A percentile compares a stretch with the other conserved stretches of the same genome.
Conservation (phyloP, 2,329 filamentous ascomycete species). For the Colletotrichum higginsianum region DNA sequence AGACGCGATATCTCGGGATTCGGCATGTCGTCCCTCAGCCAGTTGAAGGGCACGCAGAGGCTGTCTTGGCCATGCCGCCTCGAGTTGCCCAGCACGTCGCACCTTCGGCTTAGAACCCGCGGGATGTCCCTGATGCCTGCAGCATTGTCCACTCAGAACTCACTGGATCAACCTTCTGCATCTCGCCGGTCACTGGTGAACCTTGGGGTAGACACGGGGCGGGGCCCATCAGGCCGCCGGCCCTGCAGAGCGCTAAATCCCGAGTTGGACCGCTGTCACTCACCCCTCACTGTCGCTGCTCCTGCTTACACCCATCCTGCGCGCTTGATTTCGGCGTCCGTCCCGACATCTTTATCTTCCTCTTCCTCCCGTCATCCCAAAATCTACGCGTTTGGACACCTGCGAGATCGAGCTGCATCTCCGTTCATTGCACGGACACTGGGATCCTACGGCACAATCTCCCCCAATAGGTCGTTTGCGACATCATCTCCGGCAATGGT, state of each 20-base stretch:
- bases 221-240: slow-evolving; percentile 34
- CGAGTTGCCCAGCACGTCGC: slow-evolving; percentile 6
- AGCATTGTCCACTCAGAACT: not conserved
- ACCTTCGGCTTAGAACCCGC: slow-evolving; percentile 16
- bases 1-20: slow-evolving; percentile 17
- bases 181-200: slow-evolving; percentile 14
- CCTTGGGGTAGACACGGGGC: slow-evolving; percentile 32
- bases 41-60: slow-evolving; percentile 25
- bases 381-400: slow-evolving; percentile 18
- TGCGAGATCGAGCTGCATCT: slow-evolving; percentile 30
- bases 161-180: slow-evolving; percentile 13
- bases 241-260: slow-evolving; percentile 37
- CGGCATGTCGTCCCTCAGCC: slow-evolving; percentile 21
- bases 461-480: slow-evolving; percentile 52
- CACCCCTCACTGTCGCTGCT: slow-evolving; percentile 37
- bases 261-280: slow-evolving; percentile 24
- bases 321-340: slow-evolving; percentile 25
- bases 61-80: slow-evolving; percentile 21
- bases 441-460: slow-evolving; percentile 21
- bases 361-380: slow-evolving; percentile 19
- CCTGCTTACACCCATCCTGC: slow-evolving; percentile 34
- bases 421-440: slow-evolving; percentile 34
- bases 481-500: slow-evolving; percentile 78
- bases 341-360: slow-evolving; percentile 15
- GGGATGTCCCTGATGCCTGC: not conserved